These are phyloP conservation scores for Bacterosira constricta DNA, from an alignment of 108 stramenopile species.

Conservation along the genomic window DNA sequence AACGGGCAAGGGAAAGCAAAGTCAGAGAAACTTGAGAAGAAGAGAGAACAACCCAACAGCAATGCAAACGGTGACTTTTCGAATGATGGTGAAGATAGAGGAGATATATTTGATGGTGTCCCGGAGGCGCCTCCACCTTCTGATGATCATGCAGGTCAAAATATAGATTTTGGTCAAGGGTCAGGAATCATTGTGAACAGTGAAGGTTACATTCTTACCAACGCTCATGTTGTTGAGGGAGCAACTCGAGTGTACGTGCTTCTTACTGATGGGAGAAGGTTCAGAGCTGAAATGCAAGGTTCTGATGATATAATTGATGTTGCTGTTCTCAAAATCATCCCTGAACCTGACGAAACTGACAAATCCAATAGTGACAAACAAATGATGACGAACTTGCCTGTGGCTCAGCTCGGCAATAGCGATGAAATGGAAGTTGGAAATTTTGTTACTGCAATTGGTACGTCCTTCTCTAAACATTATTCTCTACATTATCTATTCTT, in stretches of 20 bases:
- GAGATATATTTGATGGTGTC: constrained; percentile 44
- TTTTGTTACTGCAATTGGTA: constrained; percentile 75
- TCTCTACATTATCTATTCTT: background rate
- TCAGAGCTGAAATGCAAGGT: constrained; percentile 70
- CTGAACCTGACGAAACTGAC: constrained; percentile 23
- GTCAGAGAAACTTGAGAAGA: constrained; percentile 8
- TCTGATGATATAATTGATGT: constrained; percentile 89
- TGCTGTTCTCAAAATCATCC: constrained; percentile 86
- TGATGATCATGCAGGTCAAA: constrained; percentile 13
- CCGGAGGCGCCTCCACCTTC: constrained; percentile 32
- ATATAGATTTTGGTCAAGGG: constrained; percentile 80
- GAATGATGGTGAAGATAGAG: constrained; percentile 31
- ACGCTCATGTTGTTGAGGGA: constrained; percentile 91
- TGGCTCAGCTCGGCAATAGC: constrained; percentile 81
- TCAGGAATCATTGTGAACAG: constrained; percentile 83
- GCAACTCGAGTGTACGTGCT: constrained; percentile 77
- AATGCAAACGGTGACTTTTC: background rate
- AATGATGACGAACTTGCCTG: constrained; percentile 49
- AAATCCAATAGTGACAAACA: constrained; percentile 1
- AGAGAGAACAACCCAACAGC: background rate
- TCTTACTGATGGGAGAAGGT: constrained; percentile 86
- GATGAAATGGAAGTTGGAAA: constrained; percentile 79
- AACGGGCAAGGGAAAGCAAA: background rate
- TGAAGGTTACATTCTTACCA: constrained; percentile 86
- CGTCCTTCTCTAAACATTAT: background rate